phyloP scores from a whole-genome alignment of 208 protist species.

The Leishmania arabica region DNA sequence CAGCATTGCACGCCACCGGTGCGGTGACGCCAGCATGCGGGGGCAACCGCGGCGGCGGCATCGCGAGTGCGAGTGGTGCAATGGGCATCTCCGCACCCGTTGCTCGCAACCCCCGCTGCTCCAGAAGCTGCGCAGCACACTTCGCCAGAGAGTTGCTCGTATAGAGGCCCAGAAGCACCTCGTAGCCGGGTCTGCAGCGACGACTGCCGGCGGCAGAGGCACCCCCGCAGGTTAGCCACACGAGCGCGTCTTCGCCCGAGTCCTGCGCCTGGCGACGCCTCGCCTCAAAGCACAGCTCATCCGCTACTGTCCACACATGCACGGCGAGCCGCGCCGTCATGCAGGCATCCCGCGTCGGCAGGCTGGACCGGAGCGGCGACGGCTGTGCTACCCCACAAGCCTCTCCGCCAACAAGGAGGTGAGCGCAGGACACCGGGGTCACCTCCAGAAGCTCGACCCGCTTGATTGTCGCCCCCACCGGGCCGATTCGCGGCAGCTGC shows the following conservation, averaged over 20 bases:
- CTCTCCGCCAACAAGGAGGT: background rate
- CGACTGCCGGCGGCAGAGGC: background rate
- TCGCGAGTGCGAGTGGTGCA: background rate
- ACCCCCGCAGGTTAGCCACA: conserved; percentile 20
- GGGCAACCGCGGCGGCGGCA: background rate
- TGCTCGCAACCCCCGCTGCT: background rate
- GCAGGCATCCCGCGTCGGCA: background rate
- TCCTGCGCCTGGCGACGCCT: conserved; percentile 10
- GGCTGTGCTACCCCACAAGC: background rate
- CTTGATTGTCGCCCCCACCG: conserved; percentile 29
- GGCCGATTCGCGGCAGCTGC: conserved; percentile 31
- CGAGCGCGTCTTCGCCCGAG: conserved; percentile 2
- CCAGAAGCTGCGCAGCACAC: conserved; percentile 4
- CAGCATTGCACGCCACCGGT: too few species aligned
- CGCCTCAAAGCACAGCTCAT: conserved; percentile 16
- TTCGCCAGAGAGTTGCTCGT: conserved; percentile 18
- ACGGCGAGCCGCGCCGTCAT: conserved; percentile 10
- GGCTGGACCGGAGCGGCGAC: background rate
- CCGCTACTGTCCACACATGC: conserved; percentile 19
- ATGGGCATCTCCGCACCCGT: background rate
- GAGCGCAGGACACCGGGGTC: conserved; percentile 3
- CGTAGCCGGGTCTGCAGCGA: background rate
- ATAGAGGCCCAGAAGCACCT: conserved; percentile 16
- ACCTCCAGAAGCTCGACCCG: conserved; percentile 34
- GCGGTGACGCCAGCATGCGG: background rate